These are phyloP conservation scores for Phytopythium litorale DNA, from an alignment of 352 stramenopile genomes.

Conservation along the genomic window DNA sequence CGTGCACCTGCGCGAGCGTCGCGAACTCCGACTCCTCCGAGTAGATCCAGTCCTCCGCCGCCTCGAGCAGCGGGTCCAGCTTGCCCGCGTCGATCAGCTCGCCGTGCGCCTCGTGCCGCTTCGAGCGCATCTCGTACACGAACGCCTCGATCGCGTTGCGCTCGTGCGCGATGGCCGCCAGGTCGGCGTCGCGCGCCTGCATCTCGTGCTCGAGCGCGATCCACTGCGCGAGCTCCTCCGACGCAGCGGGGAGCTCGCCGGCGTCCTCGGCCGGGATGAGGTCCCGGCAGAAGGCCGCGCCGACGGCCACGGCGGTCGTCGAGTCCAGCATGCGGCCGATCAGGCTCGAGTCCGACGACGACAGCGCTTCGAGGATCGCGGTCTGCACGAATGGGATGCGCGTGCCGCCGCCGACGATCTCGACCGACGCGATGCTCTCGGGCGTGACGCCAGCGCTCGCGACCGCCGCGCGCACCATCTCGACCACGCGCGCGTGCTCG, in stretches of 20 bases:
- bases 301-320: constrained; percentile 77
- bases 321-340: constrained; percentile 89
- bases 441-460: constrained; percentile 36
- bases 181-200: constrained; percentile 60
- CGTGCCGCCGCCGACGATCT: constrained; percentile 90
- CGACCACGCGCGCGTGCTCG: constrained; percentile 46
- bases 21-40: constrained; percentile 82
- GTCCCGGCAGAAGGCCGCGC: constrained; percentile 52
- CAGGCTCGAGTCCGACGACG: constrained; percentile 36
- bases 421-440: constrained; percentile 55
- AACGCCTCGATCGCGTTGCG: constrained; percentile 90
- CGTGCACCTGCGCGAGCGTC: constrained; percentile 44
- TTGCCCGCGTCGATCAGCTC: constrained; percentile 58
- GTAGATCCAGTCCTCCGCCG: constrained; percentile 91
- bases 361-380: constrained; percentile 49
- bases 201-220: constrained; percentile 65
- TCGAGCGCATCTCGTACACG: constrained; percentile 89
- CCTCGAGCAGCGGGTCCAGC: constrained; percentile 72
- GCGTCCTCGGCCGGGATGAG: constrained; percentile 6
- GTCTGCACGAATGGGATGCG: constrained; percentile 85
- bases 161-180: constrained; percentile 71
- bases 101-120: constrained; percentile 61
- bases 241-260: constrained; percentile 19
- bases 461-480: constrained; percentile 50
- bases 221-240: constrained; percentile 28